A percentile compares a stretch with the other conserved stretches of the same genome.
These are phyloP conservation scores for Penicillium sp. DNA, from an alignment of 2,329 filamentous ascomycete genomes.

Conservation along the genomic window DNA sequence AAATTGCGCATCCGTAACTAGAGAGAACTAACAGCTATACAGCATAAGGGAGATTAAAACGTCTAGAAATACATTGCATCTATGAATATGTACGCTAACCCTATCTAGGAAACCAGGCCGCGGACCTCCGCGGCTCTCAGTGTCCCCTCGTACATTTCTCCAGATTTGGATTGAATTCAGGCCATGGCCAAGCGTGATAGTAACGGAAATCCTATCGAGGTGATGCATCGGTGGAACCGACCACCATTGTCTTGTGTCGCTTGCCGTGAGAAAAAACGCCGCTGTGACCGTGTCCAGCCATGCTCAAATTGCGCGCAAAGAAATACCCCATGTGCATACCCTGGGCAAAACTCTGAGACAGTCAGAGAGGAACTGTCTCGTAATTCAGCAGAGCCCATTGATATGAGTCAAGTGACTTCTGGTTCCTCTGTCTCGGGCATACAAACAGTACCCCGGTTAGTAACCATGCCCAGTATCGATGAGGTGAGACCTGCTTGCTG, in stretches of 20 bases:
- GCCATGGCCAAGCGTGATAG: conserved; percentile 14
- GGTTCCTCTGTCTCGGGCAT: background rate
- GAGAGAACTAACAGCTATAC: too few relatives aligned
- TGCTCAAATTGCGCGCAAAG: conserved; percentile 24
- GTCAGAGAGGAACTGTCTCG: background rate
- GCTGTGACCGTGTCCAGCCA: conserved; percentile 24
- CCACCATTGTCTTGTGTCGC: conserved; percentile 19
- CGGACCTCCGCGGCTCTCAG: background rate
- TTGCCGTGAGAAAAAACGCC: conserved; percentile 25
- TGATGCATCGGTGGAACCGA: conserved; percentile 23
- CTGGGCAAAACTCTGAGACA: conserved; percentile 5
- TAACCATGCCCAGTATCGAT: conserved; percentile 4
- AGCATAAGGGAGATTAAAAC: too few relatives aligned
- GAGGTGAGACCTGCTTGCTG: background rate
- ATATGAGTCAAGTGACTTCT: background rate
- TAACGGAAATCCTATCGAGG: conserved; percentile 35
- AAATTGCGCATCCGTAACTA: too few relatives aligned
- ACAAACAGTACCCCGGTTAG: background rate
- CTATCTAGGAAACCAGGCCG: too few relatives aligned
- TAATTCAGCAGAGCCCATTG: background rate
- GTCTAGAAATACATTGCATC: too few relatives aligned
- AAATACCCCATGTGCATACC: conserved; percentile 21
- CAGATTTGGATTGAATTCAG: background rate
- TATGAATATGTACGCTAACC: background rate
- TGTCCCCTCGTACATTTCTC: background rate